Conservation (phyloP, 2,329 filamentous ascomycete species). For the Didymella arachidicola region DNA sequence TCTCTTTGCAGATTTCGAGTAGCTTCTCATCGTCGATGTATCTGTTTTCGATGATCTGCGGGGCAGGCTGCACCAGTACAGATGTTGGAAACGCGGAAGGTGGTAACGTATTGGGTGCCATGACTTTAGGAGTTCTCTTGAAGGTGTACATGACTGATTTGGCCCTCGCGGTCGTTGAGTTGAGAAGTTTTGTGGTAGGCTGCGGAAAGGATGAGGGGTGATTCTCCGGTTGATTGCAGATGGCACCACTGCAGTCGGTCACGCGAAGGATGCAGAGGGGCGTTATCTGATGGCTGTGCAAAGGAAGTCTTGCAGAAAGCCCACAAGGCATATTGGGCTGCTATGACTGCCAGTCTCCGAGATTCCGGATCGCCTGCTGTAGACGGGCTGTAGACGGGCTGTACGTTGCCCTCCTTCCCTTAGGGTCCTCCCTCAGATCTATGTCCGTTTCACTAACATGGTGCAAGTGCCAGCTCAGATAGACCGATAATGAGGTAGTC, state of each 20-base stretch:
- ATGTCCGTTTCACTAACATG: too few species aligned
- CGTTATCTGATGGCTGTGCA: neutral
- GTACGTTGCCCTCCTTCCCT: too few species aligned
- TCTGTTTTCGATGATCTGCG: slow-evolving; percentile 31
- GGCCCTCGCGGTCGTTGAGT: too few species aligned
- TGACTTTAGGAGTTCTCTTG: neutral
- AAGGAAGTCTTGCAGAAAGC: neutral
- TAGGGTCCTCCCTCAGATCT: too few species aligned
- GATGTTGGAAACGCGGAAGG: neutral
- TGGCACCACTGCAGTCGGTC: neutral
- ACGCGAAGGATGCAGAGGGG: neutral
- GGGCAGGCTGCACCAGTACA: neutral
- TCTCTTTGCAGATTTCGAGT: slow-evolving; percentile 16
- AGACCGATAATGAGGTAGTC: too few species aligned
- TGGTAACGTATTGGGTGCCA: neutral
- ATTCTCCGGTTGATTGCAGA: neutral
- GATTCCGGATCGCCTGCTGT: too few species aligned
- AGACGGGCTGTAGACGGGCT: too few species aligned
- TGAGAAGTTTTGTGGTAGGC: too few species aligned
- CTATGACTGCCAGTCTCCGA: too few species aligned
- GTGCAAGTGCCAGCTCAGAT: too few species aligned
- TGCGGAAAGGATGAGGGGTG: neutral
- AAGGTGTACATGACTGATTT: neutral
- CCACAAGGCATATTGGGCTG: neutral
- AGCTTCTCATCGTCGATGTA: slow-evolving; percentile 33